Conservation (phyloP, 1,139 yeast genomes). For the Citeromyces hawaiiensis region DNA sequence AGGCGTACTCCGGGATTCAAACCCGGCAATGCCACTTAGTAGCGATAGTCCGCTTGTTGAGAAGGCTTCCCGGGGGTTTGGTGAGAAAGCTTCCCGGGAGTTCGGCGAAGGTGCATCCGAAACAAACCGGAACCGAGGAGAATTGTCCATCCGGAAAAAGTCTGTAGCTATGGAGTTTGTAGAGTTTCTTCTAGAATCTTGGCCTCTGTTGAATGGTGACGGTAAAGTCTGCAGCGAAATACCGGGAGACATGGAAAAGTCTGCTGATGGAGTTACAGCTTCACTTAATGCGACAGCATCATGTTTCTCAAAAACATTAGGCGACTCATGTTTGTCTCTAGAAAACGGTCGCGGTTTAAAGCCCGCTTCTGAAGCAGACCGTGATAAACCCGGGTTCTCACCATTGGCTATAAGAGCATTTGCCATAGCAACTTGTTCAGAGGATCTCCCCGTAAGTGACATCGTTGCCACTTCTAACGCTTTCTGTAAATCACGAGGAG, state of each 20-base stretch:
- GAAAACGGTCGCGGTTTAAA: not conserved
- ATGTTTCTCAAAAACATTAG: not conserved
- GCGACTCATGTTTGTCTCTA: not conserved
- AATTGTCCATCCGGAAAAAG: not conserved
- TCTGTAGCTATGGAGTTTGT: not conserved
- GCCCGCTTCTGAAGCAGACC: not conserved
- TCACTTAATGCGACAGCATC: not conserved
- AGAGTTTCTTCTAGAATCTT: not conserved
- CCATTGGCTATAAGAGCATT: conserved; percentile 35
- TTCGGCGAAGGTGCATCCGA: not conserved
- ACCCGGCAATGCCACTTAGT: not conserved
- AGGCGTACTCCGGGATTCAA: not conserved
- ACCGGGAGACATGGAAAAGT: not conserved
- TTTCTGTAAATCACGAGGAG: conserved; percentile 16
- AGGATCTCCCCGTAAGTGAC: conserved; percentile 38
- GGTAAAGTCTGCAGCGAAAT: not conserved
- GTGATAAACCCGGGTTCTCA: conserved; percentile 25
- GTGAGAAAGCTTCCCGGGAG: not conserved
- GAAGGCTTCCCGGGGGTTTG: not conserved
- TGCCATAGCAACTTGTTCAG: conserved; percentile 33
- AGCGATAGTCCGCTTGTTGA: not conserved
- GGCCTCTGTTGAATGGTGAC: not conserved
- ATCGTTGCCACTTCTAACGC: conserved; percentile 41
- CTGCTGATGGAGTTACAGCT: not conserved
- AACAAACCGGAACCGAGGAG: not conserved